Percentiles rank a stretch among this genome's conserved stretches.
Evolutionary conservation across 768 basidiomycete genomes (phyloP).

Genomic region (Leucocoprinus sp.): DNA sequence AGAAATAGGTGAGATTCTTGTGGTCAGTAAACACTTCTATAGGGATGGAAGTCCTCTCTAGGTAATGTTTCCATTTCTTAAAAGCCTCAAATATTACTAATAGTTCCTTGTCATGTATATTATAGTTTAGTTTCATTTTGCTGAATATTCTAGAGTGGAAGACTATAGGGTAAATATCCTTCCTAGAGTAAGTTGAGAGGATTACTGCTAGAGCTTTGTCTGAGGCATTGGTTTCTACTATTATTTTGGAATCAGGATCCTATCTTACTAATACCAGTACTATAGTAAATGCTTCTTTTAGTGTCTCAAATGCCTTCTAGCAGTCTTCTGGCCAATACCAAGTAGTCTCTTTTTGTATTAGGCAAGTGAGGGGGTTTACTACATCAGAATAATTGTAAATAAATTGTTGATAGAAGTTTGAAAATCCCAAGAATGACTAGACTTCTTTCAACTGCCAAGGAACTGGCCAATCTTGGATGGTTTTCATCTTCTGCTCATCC

Average conservation of each 20-base stretch:
- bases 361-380: not conserved
- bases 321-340: not conserved
- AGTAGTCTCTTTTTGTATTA: not conserved
- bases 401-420: not conserved
- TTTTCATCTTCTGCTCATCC: slow-evolving; percentile 16
- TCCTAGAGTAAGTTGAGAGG: too few relatives aligned
- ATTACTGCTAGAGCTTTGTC: not conserved
- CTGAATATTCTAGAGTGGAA: too few relatives aligned
- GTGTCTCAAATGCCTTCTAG: not conserved
- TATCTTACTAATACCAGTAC: not conserved
- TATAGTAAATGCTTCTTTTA: slow-evolving; percentile 3
- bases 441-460: slow-evolving; percentile 25
- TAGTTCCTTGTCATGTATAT: too few relatives aligned
- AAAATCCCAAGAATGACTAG: too few relatives aligned
- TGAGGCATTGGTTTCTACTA: not conserved
- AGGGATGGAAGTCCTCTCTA: too few relatives aligned
- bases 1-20: too few relatives aligned
- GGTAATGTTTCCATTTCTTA: too few relatives aligned
- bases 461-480: slow-evolving; percentile 26
- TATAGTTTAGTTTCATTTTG: too few relatives aligned
- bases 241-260: not conserved
- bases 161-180: too few relatives aligned
- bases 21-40: too few relatives aligned
- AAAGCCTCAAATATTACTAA: too few relatives aligned
- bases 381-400: slow-evolving; percentile 4